Base-by-base conservation (phyloP, 2,329 filamentous ascomycete species). In the Atkinsonella hypoxylon region DNA sequence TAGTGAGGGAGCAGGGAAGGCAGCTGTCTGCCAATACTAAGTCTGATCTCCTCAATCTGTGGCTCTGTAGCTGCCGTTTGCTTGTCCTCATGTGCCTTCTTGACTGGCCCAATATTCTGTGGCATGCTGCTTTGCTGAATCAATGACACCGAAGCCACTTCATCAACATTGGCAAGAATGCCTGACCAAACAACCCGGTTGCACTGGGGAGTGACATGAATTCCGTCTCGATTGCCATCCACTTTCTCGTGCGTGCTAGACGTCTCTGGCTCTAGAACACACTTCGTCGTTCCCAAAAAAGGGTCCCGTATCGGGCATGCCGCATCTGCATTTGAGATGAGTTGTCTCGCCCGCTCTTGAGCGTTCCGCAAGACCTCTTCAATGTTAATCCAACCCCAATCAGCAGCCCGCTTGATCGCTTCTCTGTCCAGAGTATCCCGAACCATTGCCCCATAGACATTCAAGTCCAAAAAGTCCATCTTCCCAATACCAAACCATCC, bases 381-480 rank as follows among this genome's bases (percentile, higher is more conserved):
- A 9, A 52, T 12, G 26, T 58, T 31, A 18, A 60, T 26, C 55
- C 57, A 60, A 0, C 55, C 55, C 11, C 50, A 50, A 1, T 51
- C 43, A 0, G 46, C 17, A 3, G 54, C 55, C 5, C 45, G 48
- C 13, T 47, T 17, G 6, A 62, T 31, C 15, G 50, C 36, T 5
- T 50, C 47, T 12, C 38, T 45, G 22, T 62, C 59, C 22, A 59
- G 36, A 10, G 43, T 51, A 5, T 63, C 58, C 20, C 54, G 52
- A 4, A 63, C 26, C 8, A 64, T 52, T 8, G 50, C 39, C 9
- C 41, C 36, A 17, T 64, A 57, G 1, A 64, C 54, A 4, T 53
- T 34, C 12, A 66, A 34, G 6, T 51, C 49, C 10, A 65, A 39
- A 44, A 65, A 65, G 20, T 57, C 57, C 13, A 51, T 38, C 9